Evolutionary conservation across 139 green algal species (phyloP).

Genomic region (Coelastrella sp.): DNA sequence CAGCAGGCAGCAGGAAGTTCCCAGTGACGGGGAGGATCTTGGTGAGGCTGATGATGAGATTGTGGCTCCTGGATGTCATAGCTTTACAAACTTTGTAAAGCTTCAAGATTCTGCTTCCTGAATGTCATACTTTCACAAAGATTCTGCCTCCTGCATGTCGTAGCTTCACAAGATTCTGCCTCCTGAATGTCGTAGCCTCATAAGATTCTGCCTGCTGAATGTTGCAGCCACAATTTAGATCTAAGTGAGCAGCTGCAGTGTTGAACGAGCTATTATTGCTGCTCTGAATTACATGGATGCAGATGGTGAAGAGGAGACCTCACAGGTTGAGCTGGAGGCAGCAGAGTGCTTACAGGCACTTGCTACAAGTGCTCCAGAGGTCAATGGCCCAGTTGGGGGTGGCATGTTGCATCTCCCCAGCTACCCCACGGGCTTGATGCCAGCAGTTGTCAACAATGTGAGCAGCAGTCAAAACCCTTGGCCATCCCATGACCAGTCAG

Average conservation of each 20-base stretch:
- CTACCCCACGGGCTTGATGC: too few species aligned
- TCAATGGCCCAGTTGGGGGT: slow-evolving; percentile 11
- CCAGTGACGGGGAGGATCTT: not conserved
- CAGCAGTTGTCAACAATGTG: too few species aligned
- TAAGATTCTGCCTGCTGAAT: too few species aligned
- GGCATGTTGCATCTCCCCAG: slow-evolving; percentile 45
- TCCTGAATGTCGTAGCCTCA: not conserved
- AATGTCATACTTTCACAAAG: too few species aligned
- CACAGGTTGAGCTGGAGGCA: slow-evolving; percentile 40
- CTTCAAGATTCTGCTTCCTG: too few species aligned
- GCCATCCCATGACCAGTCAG: too few species aligned
- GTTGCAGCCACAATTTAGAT: not conserved
- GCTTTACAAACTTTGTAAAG: too few species aligned
- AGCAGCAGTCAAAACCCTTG: too few species aligned
- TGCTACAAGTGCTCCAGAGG: slow-evolving; percentile 17
- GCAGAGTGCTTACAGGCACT: slow-evolving; percentile 15
- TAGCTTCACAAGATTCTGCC: too few species aligned
- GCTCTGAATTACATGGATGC: not conserved
- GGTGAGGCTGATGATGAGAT: not conserved
- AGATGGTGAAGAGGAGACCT: slow-evolving; percentile 13
- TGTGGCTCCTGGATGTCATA: too few species aligned
- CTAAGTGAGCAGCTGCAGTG: not conserved
- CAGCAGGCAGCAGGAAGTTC: slow-evolving; percentile 26
- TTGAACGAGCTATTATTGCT: not conserved
- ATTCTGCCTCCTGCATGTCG: too few species aligned